Conservation (phyloP, 2,329 filamentous ascomycete species). For the Trichoderma cornu-damae region DNA sequence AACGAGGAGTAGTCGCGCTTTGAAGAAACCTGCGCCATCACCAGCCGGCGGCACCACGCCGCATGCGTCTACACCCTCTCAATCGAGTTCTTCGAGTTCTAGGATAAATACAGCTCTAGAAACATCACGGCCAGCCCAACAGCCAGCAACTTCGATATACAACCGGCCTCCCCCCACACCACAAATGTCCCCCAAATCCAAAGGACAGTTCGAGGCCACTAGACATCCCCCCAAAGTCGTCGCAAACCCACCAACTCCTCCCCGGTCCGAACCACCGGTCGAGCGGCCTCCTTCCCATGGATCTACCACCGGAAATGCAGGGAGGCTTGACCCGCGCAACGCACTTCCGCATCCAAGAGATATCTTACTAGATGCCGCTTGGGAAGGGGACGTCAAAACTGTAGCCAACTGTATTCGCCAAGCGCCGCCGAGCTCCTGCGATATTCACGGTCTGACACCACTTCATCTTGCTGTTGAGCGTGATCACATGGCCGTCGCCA, state of each 20-base stretch:
- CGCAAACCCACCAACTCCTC: conserved; percentile 8
- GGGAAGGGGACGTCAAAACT: conserved; percentile 30
- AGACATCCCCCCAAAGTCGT: neutral
- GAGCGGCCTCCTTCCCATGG: neutral
- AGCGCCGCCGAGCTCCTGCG: conserved; percentile 26
- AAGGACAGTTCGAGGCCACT: neutral
- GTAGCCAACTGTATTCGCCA: conserved; percentile 25
- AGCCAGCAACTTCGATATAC: neutral
- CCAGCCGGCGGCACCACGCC: conserved; percentile 9
- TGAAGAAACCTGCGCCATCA: conserved; percentile 28
- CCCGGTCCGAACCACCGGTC: conserved; percentile 7
- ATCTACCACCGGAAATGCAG: neutral
- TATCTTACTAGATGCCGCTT: conserved; percentile 30
- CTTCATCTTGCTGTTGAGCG: conserved; percentile 31
- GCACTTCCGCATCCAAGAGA: conserved; percentile 23
- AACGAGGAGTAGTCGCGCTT: conserved; percentile 23
- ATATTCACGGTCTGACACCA: conserved; percentile 29
- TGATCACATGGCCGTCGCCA: conserved; percentile 32
- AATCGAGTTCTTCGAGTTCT: neutral
- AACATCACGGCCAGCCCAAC: neutral
- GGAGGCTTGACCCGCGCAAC: neutral
- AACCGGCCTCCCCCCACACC: conserved; percentile 10
- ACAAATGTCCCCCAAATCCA: neutral
- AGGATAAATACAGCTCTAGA: neutral
- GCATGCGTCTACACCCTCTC: neutral